phyloP scores from a whole-genome alignment of 345 rosid species.

The Camelina neglecta region DNA sequence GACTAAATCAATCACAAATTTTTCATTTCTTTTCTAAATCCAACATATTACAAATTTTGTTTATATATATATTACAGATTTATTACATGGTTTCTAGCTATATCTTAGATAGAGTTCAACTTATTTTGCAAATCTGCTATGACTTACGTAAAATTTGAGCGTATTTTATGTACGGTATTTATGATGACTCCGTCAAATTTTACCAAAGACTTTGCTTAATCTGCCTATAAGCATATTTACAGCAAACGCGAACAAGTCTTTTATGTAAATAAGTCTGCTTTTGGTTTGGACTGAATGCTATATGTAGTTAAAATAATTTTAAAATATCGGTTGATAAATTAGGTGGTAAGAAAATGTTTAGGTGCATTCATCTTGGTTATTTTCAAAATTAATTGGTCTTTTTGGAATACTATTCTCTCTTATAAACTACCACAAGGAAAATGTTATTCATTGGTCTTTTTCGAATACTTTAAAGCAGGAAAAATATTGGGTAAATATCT shows the following conservation, averaged over 20 bases:
- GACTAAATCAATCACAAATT: too few relatives aligned
- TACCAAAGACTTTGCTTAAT: neutral
- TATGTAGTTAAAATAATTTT: neutral
- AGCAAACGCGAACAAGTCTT: slow-evolving; percentile 21
- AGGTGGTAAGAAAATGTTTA: neutral
- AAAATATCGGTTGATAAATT: neutral
- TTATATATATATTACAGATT: too few relatives aligned
- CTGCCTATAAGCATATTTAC: slow-evolving; percentile 5
- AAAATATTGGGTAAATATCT: neutral
- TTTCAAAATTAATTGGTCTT: neutral
- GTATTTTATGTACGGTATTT: neutral
- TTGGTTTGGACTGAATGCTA: neutral
- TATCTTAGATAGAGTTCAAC: neutral
- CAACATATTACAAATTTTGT: too few relatives aligned
- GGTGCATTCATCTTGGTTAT: neutral
- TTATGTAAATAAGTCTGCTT: slow-evolving; percentile 5
- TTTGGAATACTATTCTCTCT: neutral
- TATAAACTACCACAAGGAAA: too few relatives aligned
- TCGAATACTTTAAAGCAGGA: neutral
- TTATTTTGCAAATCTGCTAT: neutral
- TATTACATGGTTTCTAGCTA: too few relatives aligned
- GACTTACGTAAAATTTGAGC: neutral
- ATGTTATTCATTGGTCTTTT: neutral
- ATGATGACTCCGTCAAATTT: neutral
- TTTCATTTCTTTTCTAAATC: too few relatives aligned